Evolutionary conservation across 176 grass and related monocot genomes (phyloP).

Genomic region (Lolium rigidum): DNA sequence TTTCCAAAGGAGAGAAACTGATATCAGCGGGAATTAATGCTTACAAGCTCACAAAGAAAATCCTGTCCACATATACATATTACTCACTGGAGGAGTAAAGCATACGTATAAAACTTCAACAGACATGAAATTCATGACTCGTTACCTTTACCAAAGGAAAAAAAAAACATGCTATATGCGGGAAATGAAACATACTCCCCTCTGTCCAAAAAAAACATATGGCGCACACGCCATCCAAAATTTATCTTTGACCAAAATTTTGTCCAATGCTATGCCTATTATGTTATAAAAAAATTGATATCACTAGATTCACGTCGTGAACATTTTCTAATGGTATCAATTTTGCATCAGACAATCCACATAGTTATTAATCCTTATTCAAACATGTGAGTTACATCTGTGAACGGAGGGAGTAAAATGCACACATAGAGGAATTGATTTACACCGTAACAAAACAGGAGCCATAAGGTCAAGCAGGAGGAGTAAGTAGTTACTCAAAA

Average conservation of each 20-base stretch:
- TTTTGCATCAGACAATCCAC: too few relatives aligned
- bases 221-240: too few relatives aligned
- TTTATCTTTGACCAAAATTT: too few relatives aligned
- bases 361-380: too few relatives aligned
- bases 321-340: too few relatives aligned
- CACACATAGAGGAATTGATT: not conserved
- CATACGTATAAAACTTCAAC: not conserved
- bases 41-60: not conserved
- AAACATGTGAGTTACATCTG: not conserved
- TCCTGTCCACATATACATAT: not conserved
- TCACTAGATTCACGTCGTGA: too few relatives aligned
- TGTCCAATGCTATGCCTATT: too few relatives aligned
- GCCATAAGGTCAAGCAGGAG: not conserved
- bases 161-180: not conserved
- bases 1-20: not conserved
- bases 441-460: not conserved
- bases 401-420: not conserved
- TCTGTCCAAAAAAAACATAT: too few relatives aligned
- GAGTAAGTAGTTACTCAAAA: slow-evolving; percentile 7
- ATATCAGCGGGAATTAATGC: not conserved
- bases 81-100: not conserved
- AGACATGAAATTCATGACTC: not conserved
- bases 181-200: not conserved
- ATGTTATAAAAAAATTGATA: not conserved
- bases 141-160: not conserved